Conservation (phyloP, 2,329 filamentous ascomycete genomes). For the Aphanoascus verrucosus region DNA sequence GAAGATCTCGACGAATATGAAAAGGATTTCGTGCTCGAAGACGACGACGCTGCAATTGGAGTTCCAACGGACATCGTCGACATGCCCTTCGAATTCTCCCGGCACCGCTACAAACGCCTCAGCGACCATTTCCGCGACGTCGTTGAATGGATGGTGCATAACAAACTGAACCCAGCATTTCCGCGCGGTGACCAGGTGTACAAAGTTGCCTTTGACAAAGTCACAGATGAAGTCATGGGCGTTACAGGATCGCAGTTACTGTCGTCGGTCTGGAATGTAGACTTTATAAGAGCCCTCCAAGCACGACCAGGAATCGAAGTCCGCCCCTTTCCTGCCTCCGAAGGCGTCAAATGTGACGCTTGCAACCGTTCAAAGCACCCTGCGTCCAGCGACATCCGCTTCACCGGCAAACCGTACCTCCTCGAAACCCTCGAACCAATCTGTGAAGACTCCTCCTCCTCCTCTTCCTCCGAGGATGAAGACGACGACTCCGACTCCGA, state of each 20-base stretch:
- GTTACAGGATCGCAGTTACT: conserved; percentile 60
- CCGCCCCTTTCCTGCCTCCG: conserved; percentile 35
- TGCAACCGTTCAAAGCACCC: conserved; percentile 61
- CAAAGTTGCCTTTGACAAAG: conserved; percentile 55
- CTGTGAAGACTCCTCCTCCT: conserved; percentile 38
- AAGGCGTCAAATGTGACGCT: conserved; percentile 51
- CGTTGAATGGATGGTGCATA: conserved; percentile 72
- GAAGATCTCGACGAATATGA: conserved; percentile 47
- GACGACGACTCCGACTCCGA: conserved; percentile 35
- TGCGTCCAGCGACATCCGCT: conserved; percentile 52
- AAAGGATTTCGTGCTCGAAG: conserved; percentile 55
- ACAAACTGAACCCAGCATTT: conserved; percentile 64
- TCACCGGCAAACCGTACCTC: conserved; percentile 57
- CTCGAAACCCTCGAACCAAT: conserved; percentile 56
- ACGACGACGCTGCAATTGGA: conserved; percentile 46
- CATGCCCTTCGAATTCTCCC: conserved; percentile 60
- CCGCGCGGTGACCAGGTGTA: conserved; percentile 54
- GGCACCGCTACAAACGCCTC: conserved; percentile 54
- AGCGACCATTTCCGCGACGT: conserved; percentile 64
- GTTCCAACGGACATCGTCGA: conserved; percentile 42
- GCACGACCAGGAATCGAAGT: conserved; percentile 53
- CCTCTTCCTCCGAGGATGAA: too few relatives aligned
- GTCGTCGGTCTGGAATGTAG: conserved; percentile 57
- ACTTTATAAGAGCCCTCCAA: conserved; percentile 56
- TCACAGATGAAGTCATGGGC: conserved; percentile 59